Evolutionary conservation across 192 early-diverging fungal species (phyloP), one percentile per base, ranked within the genome.

Genomic region (Linnemannia zychae): DNA sequence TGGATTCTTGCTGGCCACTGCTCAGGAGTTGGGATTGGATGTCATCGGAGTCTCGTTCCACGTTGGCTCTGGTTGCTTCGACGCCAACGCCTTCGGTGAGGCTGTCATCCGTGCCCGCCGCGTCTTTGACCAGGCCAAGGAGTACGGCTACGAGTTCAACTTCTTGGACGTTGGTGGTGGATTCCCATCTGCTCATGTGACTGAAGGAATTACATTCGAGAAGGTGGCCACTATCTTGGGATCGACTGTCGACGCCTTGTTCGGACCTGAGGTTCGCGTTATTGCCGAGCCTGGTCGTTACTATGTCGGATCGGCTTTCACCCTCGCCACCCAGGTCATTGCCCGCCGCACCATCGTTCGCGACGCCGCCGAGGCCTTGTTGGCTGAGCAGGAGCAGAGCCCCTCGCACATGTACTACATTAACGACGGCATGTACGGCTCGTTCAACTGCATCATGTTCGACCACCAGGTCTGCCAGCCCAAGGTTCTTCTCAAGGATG

Each of bases 251-350:
- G 96, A 97, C 80, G 71, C 80, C 15, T 80, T 92, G 79, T 97
- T 99, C 77, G 95, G 97, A 17, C 74, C 90, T 28, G 82, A 92
- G 50, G 90, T 99, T 75, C 94, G 96, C 74, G 92, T 99, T 74
- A 99, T 99, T 88, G 97, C 97, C 73, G 98, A 99, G 88, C 98
- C 98, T 76, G 98, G 98, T 37, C 93, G 98, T 75, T 99, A 96
- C 93, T 99, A 95, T 89, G 97, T 96, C 16, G 93, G 95, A 34
- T 92, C 95, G 47, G 97, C 97, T 31, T 99, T 96, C 88, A 96
- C 97, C 44, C 89, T 99, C 57, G 97, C 96, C 5, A 95, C 96
- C 46, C 96, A 98, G 80, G 91, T 99, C 50, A 92, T 97, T 81
- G 96, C 97, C 15, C 96, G 97, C 65, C 93, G 98, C 78, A 93